A percentile compares a stretch with the other conserved stretches of the same genome.
Evolutionary conservation across 192 early-diverging fungal species (phyloP).

Genomic region (Jimgerdemannia flammicorona): DNA sequence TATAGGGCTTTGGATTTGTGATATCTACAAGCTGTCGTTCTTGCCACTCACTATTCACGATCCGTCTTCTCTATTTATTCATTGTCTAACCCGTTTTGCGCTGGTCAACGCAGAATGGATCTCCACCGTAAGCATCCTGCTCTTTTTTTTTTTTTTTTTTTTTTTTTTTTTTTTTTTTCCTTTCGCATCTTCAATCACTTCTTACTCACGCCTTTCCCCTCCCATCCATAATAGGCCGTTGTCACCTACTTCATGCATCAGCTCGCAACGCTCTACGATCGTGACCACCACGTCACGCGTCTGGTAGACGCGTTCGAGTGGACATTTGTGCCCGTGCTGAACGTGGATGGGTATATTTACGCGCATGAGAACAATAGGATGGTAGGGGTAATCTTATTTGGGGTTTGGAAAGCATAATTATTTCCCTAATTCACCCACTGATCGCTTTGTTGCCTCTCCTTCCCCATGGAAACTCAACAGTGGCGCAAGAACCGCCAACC

Average conservation of each 20-base stretch:
- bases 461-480: conserved; percentile 11
- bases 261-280: conserved; percentile 41
- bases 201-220: conserved; percentile 9
- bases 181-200: background rate
- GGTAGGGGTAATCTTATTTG: conserved; percentile 17
- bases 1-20: no score
- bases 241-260: conserved; percentile 53
- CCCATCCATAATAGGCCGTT: conserved; percentile 51
- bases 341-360: conserved; percentile 61
- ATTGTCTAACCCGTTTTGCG: background rate
- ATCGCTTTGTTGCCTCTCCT: background rate
- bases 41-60: no score
- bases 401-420: background rate
- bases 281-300: conserved; percentile 38
- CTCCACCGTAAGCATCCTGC: conserved; percentile 3
- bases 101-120: background rate
- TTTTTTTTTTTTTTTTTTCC: conserved; percentile 2
- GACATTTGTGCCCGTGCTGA: conserved; percentile 57
- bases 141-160: conserved; percentile 5
- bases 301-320: conserved; percentile 49
- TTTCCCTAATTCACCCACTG: background rate
- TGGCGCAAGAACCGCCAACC: conserved; percentile 66
- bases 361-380: conserved; percentile 49
- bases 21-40: no score
- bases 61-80: background rate